Evolutionary conservation across 345 rosid species (phyloP), one percentile per base, ranked within the genome.

Genomic region (Trapa incisa): DNA sequence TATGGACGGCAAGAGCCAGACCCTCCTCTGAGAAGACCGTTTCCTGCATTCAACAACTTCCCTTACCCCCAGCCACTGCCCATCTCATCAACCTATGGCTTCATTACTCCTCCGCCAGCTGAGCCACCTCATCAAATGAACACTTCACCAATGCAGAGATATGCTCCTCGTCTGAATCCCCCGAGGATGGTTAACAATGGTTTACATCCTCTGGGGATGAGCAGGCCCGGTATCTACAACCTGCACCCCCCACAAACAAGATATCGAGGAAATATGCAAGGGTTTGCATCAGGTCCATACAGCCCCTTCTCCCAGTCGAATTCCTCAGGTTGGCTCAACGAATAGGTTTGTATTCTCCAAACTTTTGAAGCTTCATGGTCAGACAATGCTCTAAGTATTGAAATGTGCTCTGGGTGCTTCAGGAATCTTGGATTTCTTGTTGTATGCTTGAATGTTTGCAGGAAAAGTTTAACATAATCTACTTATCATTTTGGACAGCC

Each of bases 271-370:
- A 67, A 70, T 14, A 47, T 77, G 1, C 68, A 71, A 69, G 76
- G 68, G 11, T 87, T 83, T 71, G 80, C 86, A 16, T 74, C 86
- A 35, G 91, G 89, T 67, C 85, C 85, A 48, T 65, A 67, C 35
- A 69, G 65, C 56, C 79, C 79, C 1, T 81, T 72, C 42, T 15
- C 80, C 0, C 75, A 77, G 48, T 37, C 76, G 0, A 72, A 63
- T 45, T 75, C 84, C 0, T 71, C 82, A 5, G 96, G 97, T 41
- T 90, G 98, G 96, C 79, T 88, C 67, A 66, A 88, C 47, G 93
- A 88, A 41, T 90, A 84, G 77, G 43, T 41, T 3, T 35, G 3
- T 36, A 37, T 57, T 32, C 29, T 36, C 63, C 1, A 35, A 58
- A 10, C 14, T 8, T 58, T 38, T 4, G 64, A 14, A 22, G 6